These are phyloP conservation scores for Yarrowia sp. DNA, from an alignment of 805 yeast species.

Conservation along the genomic window DNA sequence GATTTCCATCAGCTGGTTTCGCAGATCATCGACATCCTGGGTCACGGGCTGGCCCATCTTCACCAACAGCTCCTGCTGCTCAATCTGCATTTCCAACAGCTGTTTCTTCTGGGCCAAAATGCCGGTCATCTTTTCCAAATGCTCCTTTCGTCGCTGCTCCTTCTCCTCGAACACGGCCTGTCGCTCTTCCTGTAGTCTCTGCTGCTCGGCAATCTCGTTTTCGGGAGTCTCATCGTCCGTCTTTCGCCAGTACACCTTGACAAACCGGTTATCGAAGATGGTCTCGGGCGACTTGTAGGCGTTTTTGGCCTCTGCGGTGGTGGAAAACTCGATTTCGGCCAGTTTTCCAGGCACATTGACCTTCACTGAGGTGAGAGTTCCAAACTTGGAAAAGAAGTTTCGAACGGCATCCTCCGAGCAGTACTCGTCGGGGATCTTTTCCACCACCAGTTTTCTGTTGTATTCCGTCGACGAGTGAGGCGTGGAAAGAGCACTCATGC, in stretches of 20 bases:
- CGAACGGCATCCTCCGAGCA: slow-evolving; percentile 50
- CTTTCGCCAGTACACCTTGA: slow-evolving; percentile 56
- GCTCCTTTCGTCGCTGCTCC: slow-evolving; percentile 49
- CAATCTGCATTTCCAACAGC: slow-evolving; percentile 50
- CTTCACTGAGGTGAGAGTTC: slow-evolving; percentile 49
- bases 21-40: slow-evolving; percentile 44
- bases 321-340: slow-evolving; percentile 54
- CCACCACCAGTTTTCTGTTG: slow-evolving; percentile 52
- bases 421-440: slow-evolving; percentile 55
- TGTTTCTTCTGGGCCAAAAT: slow-evolving; percentile 51
- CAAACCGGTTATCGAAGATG: slow-evolving; percentile 58
- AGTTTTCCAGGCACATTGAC: slow-evolving; percentile 47
- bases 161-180: slow-evolving; percentile 55
- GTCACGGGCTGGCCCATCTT: slow-evolving; percentile 44
- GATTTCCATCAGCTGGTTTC: slow-evolving; percentile 49
- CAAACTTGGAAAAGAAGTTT: slow-evolving; percentile 55
- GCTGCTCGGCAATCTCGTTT: slow-evolving; percentile 53
- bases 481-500: slow-evolving; percentile 40
- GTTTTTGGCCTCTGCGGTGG: slow-evolving; percentile 52
- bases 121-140: slow-evolving; percentile 49
- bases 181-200: slow-evolving; percentile 51
- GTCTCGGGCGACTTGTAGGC: slow-evolving; percentile 57
- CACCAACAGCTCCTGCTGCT: slow-evolving; percentile 43
- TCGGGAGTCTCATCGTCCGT: slow-evolving; percentile 43
- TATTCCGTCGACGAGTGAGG: slow-evolving; percentile 45